phyloP scores from a whole-genome alignment of 495 filamentous ascomycete species.

The Wilcoxina mikolae region DNA sequence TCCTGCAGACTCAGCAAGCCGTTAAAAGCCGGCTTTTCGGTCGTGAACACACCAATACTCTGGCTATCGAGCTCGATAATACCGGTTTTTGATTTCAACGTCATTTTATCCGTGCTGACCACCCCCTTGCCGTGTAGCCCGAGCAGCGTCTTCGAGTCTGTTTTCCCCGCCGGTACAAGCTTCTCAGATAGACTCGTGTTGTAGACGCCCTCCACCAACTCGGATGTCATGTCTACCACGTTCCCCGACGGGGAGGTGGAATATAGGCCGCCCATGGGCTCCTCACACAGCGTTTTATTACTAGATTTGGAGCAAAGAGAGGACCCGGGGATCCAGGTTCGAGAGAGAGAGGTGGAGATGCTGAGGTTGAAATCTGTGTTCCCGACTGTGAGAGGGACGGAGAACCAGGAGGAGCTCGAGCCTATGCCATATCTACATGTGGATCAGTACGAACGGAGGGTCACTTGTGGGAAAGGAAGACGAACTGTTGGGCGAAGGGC shows the following conservation, averaged over 20 bases:
- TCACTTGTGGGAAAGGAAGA: neutral
- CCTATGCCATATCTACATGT: neutral
- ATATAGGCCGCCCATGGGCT: conserved; percentile 5
- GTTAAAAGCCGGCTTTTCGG: conserved; percentile 8
- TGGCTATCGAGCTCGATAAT: conserved; percentile 12
- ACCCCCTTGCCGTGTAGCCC: conserved; percentile 12
- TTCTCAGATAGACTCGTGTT: conserved; percentile 3
- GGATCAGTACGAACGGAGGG: neutral
- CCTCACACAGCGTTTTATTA: conserved; percentile 11
- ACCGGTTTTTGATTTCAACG: conserved; percentile 11
- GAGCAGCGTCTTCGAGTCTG: conserved; percentile 10
- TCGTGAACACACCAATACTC: conserved; percentile 12
- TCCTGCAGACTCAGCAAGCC: conserved; percentile 19
- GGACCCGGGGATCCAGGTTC: conserved; percentile 16
- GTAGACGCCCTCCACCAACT: conserved; percentile 13
- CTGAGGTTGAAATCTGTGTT: conserved; percentile 15
- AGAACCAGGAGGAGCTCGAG: conserved; percentile 12
- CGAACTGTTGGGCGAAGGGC: neutral
- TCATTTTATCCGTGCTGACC: conserved; percentile 10
- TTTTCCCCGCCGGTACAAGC: neutral
- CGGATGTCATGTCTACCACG: neutral
- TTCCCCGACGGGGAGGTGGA: neutral
- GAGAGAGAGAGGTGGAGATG: conserved; percentile 14
- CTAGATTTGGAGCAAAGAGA: conserved; percentile 6
- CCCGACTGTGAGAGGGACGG: conserved; percentile 14